phyloP scores from a whole-genome alignment of 2,329 filamentous ascomycete genomes.

The Coniochaeta sp. region DNA sequence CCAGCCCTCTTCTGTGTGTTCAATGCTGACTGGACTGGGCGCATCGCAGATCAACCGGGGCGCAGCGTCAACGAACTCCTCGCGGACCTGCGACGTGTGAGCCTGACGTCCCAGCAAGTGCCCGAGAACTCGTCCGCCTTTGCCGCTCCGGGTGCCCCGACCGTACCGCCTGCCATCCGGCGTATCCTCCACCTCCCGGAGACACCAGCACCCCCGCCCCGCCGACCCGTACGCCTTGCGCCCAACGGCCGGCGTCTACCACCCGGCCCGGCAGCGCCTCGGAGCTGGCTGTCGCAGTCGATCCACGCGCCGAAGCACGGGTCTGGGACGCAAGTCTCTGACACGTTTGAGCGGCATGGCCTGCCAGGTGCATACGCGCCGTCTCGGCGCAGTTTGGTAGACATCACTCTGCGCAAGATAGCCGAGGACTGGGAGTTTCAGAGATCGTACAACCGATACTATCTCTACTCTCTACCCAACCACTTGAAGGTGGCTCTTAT shows the following conservation, averaged over 20 bases:
- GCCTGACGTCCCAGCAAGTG: conserved; percentile 17
- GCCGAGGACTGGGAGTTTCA: conserved; percentile 49
- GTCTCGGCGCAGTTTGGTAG: conserved; percentile 40
- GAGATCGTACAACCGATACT: conserved; percentile 47
- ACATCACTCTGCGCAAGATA: conserved; percentile 41
- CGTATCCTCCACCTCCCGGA: conserved; percentile 54
- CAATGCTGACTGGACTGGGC: background rate
- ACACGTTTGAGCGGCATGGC: conserved; percentile 4
- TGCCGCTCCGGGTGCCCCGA: conserved; percentile 29
- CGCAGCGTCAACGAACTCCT: conserved; percentile 54
- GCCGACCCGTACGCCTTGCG: conserved; percentile 37
- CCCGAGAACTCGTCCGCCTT: conserved; percentile 4
- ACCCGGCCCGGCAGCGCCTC: conserved; percentile 52
- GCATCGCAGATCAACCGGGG: conserved; percentile 14
- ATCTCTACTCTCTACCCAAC: conserved; percentile 48
- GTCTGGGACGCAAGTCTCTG: background rate
- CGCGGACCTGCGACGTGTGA: conserved; percentile 45
- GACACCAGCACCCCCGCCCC: conserved; percentile 42
- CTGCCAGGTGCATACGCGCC: conserved; percentile 41
- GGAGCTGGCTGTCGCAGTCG: conserved; percentile 43
- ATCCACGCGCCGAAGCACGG: conserved; percentile 15
- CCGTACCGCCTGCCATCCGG: conserved; percentile 51
- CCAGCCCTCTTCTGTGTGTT: too few relatives aligned
- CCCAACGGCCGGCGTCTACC: conserved; percentile 43
- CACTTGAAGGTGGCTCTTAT: conserved; percentile 45